Evolutionary conservation across 2,329 filamentous ascomycete genomes (phyloP).

Genomic region (Albifimbria verrucaria): DNA sequence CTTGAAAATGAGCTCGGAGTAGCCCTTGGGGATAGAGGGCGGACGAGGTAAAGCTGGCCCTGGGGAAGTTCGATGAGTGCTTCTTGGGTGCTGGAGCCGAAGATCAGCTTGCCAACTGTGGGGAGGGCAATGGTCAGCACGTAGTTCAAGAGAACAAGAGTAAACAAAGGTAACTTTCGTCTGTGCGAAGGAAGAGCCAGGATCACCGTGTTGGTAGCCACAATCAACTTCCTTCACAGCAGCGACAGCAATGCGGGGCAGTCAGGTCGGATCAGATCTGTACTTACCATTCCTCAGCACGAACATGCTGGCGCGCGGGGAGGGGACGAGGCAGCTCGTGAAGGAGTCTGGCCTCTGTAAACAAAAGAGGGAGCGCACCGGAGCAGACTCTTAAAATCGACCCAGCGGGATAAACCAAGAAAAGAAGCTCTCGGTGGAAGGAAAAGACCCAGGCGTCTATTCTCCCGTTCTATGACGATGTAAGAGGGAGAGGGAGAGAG

Average conservation of each 20-base stretch:
- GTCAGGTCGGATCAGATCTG: constrained; percentile 12
- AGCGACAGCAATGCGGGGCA: constrained; percentile 10
- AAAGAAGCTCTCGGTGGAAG: too few species aligned
- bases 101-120: constrained; percentile 86
- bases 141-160: not conserved
- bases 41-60: constrained; percentile 95
- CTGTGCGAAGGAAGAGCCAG: too few species aligned
- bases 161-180: not conserved
- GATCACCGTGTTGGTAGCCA: not conserved
- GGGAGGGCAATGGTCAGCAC: not conserved
- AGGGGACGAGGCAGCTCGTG: constrained; percentile 5
- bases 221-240: not conserved
- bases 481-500: too few species aligned
- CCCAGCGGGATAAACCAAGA: too few species aligned
- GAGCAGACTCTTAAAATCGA: too few species aligned
- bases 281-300: constrained; percentile 36
- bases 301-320: constrained; percentile 28
- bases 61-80: constrained; percentile 91
- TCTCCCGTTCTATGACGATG: too few species aligned
- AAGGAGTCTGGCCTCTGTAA: too few species aligned
- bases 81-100: constrained; percentile 83
- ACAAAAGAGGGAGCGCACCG: too few species aligned
- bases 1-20: constrained; percentile 98
- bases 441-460: too few species aligned
- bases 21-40: constrained; percentile 95